These are phyloP conservation scores for Silybum marianum DNA, from an alignment of 129 eudicot genomes.

Conservation along the genomic window DNA sequence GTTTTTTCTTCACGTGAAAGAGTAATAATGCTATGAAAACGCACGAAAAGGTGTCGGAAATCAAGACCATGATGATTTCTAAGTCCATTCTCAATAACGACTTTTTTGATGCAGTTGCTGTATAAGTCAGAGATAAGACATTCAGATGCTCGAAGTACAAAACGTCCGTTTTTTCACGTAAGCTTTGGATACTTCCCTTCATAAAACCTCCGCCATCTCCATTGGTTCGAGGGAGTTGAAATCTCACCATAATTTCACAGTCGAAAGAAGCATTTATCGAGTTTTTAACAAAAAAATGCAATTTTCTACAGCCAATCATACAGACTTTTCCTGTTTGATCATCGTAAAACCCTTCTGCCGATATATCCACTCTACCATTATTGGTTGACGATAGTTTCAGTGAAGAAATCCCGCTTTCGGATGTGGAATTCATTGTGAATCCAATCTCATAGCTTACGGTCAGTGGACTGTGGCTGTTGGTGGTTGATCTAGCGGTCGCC, in stretches of 20 bases:
- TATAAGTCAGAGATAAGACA: constrained; percentile 31
- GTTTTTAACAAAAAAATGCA: not conserved
- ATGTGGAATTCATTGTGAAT: constrained; percentile 6
- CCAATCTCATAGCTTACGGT: constrained; percentile 55
- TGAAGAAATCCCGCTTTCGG: constrained; percentile 24
- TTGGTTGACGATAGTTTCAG: constrained; percentile 23
- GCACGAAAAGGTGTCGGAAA: constrained; percentile 71
- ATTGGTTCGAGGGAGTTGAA: constrained; percentile 45
- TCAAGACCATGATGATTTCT: constrained; percentile 71
- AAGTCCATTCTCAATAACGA: constrained; percentile 77
- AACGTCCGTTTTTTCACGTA: constrained; percentile 39
- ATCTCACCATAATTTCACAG: constrained; percentile 61
- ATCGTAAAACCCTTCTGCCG: constrained; percentile 77
- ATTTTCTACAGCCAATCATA: constrained; percentile 70
- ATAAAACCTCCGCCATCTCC: constrained; percentile 23
- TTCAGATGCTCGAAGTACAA: constrained; percentile 54
- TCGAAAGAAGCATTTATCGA: constrained; percentile 34
- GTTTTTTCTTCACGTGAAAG: constrained; percentile 49
- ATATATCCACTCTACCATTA: constrained; percentile 27
- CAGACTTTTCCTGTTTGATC: constrained; percentile 55
- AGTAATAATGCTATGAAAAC: constrained; percentile 50
- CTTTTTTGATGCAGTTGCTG: constrained; percentile 20
- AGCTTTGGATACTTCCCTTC: constrained; percentile 69
- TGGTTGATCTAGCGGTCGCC: not conserved
- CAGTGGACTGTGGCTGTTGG: constrained; percentile 5